Conservation (phyloP, 352 stramenopile genomes). For the Pythium rishiriense region DNA sequence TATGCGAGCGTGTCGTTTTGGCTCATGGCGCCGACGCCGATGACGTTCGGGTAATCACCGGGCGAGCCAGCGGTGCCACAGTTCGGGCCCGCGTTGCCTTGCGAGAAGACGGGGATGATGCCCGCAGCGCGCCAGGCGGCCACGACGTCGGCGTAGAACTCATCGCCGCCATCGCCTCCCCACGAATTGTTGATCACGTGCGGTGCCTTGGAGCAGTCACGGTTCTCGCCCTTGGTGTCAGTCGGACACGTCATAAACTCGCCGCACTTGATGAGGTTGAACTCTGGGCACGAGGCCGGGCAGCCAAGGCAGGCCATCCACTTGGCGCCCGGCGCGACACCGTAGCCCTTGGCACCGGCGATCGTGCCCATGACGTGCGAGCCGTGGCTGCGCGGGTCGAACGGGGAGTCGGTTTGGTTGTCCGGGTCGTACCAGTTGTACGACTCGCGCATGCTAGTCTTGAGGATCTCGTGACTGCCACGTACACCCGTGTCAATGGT, state of each 20-base stretch:
- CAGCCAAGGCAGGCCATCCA: slow-evolving; percentile 37
- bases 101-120: slow-evolving; percentile 39
- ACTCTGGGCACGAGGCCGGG: slow-evolving; percentile 15
- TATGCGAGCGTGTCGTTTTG: slow-evolving; percentile 26
- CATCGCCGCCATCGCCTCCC: slow-evolving; percentile 17
- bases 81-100: slow-evolving; percentile 31
- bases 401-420: slow-evolving; percentile 20
- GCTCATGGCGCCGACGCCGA: slow-evolving; percentile 33
- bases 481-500: slow-evolving; percentile 38
- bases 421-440: slow-evolving; percentile 36
- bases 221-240: slow-evolving; percentile 25
- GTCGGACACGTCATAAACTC: slow-evolving; percentile 31
- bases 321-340: slow-evolving; percentile 28
- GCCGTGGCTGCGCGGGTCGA: slow-evolving; percentile 33
- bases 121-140: slow-evolving; percentile 27
- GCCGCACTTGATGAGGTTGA: slow-evolving; percentile 26
- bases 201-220: slow-evolving; percentile 39
- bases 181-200: slow-evolving; percentile 44
- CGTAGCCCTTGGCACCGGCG: slow-evolving; percentile 29
- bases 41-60: slow-evolving; percentile 32
- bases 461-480: slow-evolving; percentile 27
- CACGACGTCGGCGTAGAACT: slow-evolving; percentile 21
- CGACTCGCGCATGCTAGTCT: slow-evolving; percentile 11
- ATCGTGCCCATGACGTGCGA: slow-evolving; percentile 40
- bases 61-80: slow-evolving; percentile 30